These are phyloP conservation scores for Stevia rebaudiana DNA, from an alignment of 140 eudicot genomes.

Conservation along the genomic window DNA sequence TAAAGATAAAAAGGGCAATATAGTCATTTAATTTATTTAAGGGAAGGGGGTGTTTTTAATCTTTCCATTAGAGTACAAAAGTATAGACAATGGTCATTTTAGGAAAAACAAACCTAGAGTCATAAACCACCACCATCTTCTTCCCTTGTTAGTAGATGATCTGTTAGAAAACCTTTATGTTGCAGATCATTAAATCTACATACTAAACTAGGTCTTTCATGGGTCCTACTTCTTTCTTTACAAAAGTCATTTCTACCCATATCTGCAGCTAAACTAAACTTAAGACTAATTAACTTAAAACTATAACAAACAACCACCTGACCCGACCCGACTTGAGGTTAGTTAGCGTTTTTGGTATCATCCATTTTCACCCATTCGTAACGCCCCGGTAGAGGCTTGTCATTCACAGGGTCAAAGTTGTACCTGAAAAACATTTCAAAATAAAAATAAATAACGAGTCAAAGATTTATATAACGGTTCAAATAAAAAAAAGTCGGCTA, in stretches of 20 bases:
- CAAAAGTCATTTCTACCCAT: slow-evolving; percentile 31
- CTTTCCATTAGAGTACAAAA: slow-evolving; percentile 29
- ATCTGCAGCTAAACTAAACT: slow-evolving; percentile 28
- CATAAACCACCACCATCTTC: slow-evolving; percentile 36
- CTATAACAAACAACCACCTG: background rate
- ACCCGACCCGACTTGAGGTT: background rate
- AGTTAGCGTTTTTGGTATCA: slow-evolving; percentile 14
- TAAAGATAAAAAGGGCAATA: slow-evolving; percentile 2
- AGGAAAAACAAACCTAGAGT: slow-evolving; percentile 27
- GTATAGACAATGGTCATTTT: slow-evolving; percentile 30
- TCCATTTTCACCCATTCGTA: slow-evolving; percentile 54
- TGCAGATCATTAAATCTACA: slow-evolving; percentile 38
- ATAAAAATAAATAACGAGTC: slow-evolving; percentile 8
- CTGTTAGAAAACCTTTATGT: slow-evolving; percentile 34
- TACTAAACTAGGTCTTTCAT: slow-evolving; percentile 23
- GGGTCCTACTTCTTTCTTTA: slow-evolving; percentile 36
- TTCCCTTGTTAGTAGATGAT: slow-evolving; percentile 41
- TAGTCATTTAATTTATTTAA: slow-evolving; percentile 19
- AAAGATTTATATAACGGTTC: background rate
- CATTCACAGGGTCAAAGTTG: slow-evolving; percentile 65
- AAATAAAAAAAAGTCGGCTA: background rate
- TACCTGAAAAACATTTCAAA: slow-evolving; percentile 37
- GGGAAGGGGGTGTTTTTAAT: slow-evolving; percentile 33
- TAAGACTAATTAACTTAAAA: slow-evolving; percentile 17
- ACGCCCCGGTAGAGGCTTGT: slow-evolving; percentile 60